Evolutionary conservation across 345 rosid genomes (phyloP).

Genomic region (Dimocarpus longan): DNA sequence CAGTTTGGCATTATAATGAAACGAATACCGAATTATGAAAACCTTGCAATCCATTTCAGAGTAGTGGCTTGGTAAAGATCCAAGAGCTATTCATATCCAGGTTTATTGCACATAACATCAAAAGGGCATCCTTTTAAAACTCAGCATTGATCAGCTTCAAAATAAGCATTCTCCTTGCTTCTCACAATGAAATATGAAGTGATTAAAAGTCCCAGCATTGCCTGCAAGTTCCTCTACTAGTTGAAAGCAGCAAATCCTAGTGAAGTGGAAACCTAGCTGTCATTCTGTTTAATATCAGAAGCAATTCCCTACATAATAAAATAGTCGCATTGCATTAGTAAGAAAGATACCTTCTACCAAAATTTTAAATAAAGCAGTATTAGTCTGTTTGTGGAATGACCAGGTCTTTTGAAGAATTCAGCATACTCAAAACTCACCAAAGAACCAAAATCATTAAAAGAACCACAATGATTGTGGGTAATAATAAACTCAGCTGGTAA

Average conservation of each 20-base stretch:
- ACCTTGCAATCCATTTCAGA: neutral
- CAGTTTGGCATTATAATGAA: too few relatives aligned
- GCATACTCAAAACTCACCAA: neutral
- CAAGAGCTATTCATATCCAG: neutral
- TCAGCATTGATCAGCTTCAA: neutral
- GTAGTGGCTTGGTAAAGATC: neutral
- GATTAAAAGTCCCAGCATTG: neutral
- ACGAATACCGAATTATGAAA: too few relatives aligned
- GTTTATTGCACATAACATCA: neutral
- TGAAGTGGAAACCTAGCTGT: neutral
- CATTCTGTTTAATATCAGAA: neutral
- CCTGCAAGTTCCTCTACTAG: neutral
- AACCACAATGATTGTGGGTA: neutral
- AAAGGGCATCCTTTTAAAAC: neutral
- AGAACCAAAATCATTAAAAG: too few relatives aligned
- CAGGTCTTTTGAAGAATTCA: neutral
- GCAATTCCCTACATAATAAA: slow-evolving; percentile 17
- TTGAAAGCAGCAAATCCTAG: neutral
- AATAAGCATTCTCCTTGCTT: neutral
- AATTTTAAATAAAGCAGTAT: neutral
- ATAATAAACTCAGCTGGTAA: neutral
- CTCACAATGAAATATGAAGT: neutral
- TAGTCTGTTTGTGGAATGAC: neutral
- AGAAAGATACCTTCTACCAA: neutral
- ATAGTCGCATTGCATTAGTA: neutral